Base-by-base conservation (phyloP, 805 yeast species). In the Wickerhamomyces subpelliculosus region DNA sequence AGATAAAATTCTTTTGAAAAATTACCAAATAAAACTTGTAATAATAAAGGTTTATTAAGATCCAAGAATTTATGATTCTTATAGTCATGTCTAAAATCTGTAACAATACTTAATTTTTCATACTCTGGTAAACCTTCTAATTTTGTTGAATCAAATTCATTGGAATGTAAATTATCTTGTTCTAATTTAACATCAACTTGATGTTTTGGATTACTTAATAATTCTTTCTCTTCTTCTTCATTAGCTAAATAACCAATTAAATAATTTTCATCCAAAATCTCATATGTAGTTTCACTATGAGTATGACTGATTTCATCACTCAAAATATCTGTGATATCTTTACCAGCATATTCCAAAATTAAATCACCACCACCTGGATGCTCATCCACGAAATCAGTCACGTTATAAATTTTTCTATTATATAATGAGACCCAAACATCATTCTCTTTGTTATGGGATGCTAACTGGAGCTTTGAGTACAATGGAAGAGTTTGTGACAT, bases 1-100 rank as follows among this genome's bases (percentile, higher is more conserved):
- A 93, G 70, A 61, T 93, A 93, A 55, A 93, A 90, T 31, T 86
- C 94, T 58, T 85, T 90, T 30, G 84, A 57, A 70, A 88, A 93
- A 26, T 73, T 71, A 30, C 88, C 78, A 43, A 74, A 69, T 39
- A 87, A 63, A 33, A 93, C 85, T 67, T 93, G 98, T 61, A 75
- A 55, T 31, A 93, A 64, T 50, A 93, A 68, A 2, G 98, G 95
- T 58, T 76, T 78, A 49, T 72, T 78, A 54, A 93, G 73, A 60
- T 93, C 97, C 51, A 93, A 67, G 60, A 93, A 93, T 58, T 83
- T 73, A 68, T 93, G 95, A 46, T 78, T 81, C 47, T 71, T 66
- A 48, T 64, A 76, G 64, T 93, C 98, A 31, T 62, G 73, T 5
- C 62, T 56, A 48, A 72, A 81, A 60, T 93, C 96, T 2, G 98